phyloP scores from a whole-genome alignment of 768 basidiomycete genomes.

The Pleurotus ostreatus region DNA sequence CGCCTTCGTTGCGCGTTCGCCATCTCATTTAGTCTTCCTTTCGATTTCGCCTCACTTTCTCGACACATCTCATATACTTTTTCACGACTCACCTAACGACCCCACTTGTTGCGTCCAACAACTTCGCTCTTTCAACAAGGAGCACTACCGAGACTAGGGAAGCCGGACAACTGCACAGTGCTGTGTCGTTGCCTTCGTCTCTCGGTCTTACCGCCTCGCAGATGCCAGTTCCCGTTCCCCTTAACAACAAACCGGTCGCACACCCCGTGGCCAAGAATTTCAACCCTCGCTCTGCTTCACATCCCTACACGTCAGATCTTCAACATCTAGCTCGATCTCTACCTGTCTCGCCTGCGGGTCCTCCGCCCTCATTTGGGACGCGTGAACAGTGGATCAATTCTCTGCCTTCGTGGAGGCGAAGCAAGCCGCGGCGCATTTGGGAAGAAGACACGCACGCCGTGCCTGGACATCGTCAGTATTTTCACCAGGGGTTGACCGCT shows the following conservation, averaged over 20 bases:
- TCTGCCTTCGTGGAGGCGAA: slow-evolving; percentile 67
- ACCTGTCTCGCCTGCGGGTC: slow-evolving; percentile 55
- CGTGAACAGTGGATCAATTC: slow-evolving; percentile 74
- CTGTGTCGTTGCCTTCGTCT: slow-evolving; percentile 42
- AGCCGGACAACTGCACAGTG: slow-evolving; percentile 34
- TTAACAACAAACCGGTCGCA: slow-evolving; percentile 49
- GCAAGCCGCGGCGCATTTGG: slow-evolving; percentile 64
- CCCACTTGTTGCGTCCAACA: slow-evolving; percentile 30
- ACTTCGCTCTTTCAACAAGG: slow-evolving; percentile 30
- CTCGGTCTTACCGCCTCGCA: slow-evolving; percentile 42
- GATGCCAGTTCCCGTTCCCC: slow-evolving; percentile 87
- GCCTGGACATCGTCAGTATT: slow-evolving; percentile 28
- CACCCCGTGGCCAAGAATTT: slow-evolving; percentile 63
- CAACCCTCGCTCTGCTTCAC: slow-evolving; percentile 32
- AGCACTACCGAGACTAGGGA: slow-evolving; percentile 40
- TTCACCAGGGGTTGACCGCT: slow-evolving; percentile 69
- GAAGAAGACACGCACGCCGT: slow-evolving; percentile 43
- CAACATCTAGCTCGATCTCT: slow-evolving; percentile 54
- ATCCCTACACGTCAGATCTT: slow-evolving; percentile 36
- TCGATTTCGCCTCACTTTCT: slow-evolving; percentile 7
- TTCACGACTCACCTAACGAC: slow-evolving; percentile 79
- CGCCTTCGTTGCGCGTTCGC: slow-evolving; percentile 94
- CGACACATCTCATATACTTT: slow-evolving; percentile 8
- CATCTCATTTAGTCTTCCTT: slow-evolving; percentile 29
- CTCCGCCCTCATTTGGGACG: slow-evolving; percentile 60